phyloP scores from a whole-genome alignment of 257 asterid genomes.

The Verbascum thapsus region DNA sequence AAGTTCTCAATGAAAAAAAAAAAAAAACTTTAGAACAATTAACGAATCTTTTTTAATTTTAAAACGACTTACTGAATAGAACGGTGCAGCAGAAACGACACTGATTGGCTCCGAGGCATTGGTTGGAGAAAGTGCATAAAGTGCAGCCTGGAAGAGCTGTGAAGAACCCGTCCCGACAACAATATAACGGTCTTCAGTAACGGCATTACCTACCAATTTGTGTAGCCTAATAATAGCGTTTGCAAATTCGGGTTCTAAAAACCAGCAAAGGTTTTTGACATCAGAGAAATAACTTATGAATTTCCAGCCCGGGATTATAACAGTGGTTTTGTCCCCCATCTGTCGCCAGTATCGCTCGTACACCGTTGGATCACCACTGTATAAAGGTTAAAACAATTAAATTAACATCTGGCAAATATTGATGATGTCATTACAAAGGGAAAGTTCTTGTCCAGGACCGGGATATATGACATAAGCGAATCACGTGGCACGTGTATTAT shows the following conservation, averaged over 20 bases:
- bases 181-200: constrained; percentile 63
- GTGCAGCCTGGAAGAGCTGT: constrained; percentile 83
- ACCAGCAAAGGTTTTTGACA: constrained; percentile 72
- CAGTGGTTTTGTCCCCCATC: constrained; percentile 66
- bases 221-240: constrained; percentile 65
- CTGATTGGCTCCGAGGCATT: constrained; percentile 62
- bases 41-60: too few species aligned
- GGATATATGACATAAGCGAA: too few species aligned
- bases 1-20: too few species aligned
- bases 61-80: constrained; percentile 65
- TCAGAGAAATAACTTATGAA: constrained; percentile 90
- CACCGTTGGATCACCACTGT: constrained; percentile 97
- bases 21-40: too few species aligned
- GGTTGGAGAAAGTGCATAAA: constrained; percentile 72
- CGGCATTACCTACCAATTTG: constrained; percentile 77
- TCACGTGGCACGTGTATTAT: too few species aligned
- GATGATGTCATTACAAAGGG: not conserved
- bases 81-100: constrained; percentile 92
- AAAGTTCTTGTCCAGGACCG: too few species aligned
- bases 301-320: constrained; percentile 84
- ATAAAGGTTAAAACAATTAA: constrained; percentile 1
- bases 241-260: constrained; percentile 73
- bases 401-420: not conserved
- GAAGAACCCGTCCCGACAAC: constrained; percentile 97
- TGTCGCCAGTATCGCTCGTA: constrained; percentile 79